Conservation (phyloP, 2,329 filamentous ascomycete species). For the Fonsecaea pedrosoi region DNA sequence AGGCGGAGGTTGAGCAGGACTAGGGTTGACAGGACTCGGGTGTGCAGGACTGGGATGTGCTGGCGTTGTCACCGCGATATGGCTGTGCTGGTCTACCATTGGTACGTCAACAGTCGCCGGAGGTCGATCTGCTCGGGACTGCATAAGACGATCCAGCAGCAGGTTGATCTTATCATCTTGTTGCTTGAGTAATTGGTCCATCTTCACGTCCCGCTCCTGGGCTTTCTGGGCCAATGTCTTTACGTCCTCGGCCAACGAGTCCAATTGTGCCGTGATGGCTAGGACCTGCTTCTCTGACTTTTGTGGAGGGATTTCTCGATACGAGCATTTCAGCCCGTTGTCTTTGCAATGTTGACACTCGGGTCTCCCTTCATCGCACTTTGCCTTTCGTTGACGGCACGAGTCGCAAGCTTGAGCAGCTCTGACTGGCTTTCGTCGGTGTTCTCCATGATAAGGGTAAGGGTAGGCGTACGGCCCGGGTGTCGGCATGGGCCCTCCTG, state of each 20-base stretch:
- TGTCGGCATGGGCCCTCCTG: slow-evolving; percentile 35
- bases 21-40: slow-evolving; percentile 44
- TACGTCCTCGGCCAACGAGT: slow-evolving; percentile 33
- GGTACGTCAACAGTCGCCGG: background rate
- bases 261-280: slow-evolving; percentile 36
- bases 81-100: slow-evolving; percentile 17
- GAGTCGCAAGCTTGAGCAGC: slow-evolving; percentile 79
- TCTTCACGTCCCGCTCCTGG: slow-evolving; percentile 28
- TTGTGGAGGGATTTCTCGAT: slow-evolving; percentile 87
- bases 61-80: background rate
- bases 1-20: slow-evolving; percentile 42
- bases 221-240: slow-evolving; percentile 24
- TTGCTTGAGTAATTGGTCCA: slow-evolving; percentile 22
- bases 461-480: slow-evolving; percentile 22
- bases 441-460: slow-evolving; percentile 21
- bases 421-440: slow-evolving; percentile 38
- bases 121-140: slow-evolving; percentile 7
- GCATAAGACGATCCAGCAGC: slow-evolving; percentile 16
- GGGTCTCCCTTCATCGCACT: slow-evolving; percentile 85
- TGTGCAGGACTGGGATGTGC: slow-evolving; percentile 25
- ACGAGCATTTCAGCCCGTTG: slow-evolving; percentile 81
- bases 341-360: slow-evolving; percentile 86
- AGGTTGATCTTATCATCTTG: slow-evolving; percentile 25
- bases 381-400: slow-evolving; percentile 85
- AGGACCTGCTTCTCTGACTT: slow-evolving; percentile 66